Conservation (phyloP, 1,139 yeast genomes). For the Pichia sp. region DNA sequence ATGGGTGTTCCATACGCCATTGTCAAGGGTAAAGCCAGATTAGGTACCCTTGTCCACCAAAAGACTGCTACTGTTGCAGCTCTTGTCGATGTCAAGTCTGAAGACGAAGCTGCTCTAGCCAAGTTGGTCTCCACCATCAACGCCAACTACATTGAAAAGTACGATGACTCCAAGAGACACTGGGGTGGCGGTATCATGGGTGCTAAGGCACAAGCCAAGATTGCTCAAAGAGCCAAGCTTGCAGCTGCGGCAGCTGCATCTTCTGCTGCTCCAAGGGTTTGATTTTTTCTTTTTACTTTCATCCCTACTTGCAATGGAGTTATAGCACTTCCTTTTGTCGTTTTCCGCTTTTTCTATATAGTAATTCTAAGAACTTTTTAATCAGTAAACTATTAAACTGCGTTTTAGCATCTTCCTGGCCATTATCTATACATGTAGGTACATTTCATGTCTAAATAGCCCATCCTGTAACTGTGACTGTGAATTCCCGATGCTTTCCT, state of each 20-base stretch:
- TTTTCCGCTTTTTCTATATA: conserved; percentile 2
- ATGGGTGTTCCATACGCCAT: conserved; percentile 99
- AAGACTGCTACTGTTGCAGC: conserved; percentile 98
- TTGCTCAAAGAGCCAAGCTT: conserved; percentile 42
- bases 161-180: conserved; percentile 94
- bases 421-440: no score
- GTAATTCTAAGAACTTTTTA: background rate
- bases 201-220: conserved; percentile 80
- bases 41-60: conserved; percentile 95
- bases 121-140: conserved; percentile 87
- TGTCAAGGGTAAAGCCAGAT: conserved; percentile 98
- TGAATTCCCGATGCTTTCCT: background rate
- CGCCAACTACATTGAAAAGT: conserved; percentile 87
- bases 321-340: background rate
- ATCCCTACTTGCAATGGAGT: background rate
- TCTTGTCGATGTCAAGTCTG: conserved; percentile 86
- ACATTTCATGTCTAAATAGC: no score
- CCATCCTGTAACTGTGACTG: background rate
- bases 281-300: no score
- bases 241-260: conserved; percentile 33
- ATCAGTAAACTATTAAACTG: no score
- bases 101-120: conserved; percentile 92
- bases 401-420: no score
- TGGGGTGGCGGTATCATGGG: conserved; percentile 99
- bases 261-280: conserved; percentile 12